These are phyloP conservation scores for Pythium graminicola DNA, from an alignment of 352 stramenopile genomes.

Conservation along the genomic window DNA sequence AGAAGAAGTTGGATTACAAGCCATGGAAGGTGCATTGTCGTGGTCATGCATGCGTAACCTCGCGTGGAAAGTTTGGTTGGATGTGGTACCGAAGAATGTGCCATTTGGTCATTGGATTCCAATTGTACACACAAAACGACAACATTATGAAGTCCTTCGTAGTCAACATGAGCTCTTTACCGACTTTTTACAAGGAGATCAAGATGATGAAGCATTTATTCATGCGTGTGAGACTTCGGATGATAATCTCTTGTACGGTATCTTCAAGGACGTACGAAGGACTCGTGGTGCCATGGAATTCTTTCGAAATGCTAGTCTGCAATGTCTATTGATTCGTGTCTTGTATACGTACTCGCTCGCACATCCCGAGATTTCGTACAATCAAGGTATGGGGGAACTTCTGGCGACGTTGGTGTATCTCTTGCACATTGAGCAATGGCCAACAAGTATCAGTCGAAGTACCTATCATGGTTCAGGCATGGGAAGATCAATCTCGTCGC, in stretches of 20 bases:
- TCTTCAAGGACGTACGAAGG: conserved; percentile 65
- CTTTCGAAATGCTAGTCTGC: conserved; percentile 41
- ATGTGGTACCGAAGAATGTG: conserved; percentile 38
- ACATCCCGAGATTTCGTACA: conserved; percentile 68
- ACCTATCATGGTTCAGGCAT: neutral
- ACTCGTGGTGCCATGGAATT: conserved; percentile 55
- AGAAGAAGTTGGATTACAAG: conserved; percentile 45
- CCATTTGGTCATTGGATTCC: conserved; percentile 44
- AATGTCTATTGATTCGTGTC: conserved; percentile 55
- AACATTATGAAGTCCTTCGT: conserved; percentile 36
- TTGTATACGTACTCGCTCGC: conserved; percentile 64
- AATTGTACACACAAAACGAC: conserved; percentile 30
- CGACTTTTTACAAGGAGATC: conserved; percentile 21
- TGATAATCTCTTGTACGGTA: conserved; percentile 52
- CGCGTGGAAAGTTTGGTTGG: conserved; percentile 67
- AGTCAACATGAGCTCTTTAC: conserved; percentile 31
- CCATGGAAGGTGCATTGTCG: conserved; percentile 52
- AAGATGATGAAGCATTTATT: conserved; percentile 43
- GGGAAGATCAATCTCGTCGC: conserved; percentile 10
- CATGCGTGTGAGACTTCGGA: conserved; percentile 39
- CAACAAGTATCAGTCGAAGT: neutral
- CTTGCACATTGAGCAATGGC: conserved; percentile 60
- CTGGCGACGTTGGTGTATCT: conserved; percentile 66
- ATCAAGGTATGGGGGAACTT: conserved; percentile 74
- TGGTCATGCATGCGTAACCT: conserved; percentile 72